Evolutionary conservation across 306 rosid species (phyloP).

Genomic region (Vicia sativa): DNA sequence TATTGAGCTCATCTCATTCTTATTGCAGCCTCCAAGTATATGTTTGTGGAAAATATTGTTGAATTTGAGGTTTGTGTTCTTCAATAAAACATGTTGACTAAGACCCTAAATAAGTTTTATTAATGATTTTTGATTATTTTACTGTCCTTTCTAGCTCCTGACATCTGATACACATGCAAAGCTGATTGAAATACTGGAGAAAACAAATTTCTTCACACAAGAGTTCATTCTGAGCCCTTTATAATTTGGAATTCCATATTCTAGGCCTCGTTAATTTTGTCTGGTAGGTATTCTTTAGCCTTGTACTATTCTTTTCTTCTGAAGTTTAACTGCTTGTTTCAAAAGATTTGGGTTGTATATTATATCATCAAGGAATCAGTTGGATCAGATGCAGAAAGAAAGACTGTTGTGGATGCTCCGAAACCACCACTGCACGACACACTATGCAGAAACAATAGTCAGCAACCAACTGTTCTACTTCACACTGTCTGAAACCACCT

Average conservation of each 20-base stretch:
- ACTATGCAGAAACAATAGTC: too few species aligned
- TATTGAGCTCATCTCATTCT: conserved; percentile 75
- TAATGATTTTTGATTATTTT: conserved; percentile 2
- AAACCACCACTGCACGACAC: too few species aligned
- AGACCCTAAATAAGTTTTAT: conserved; percentile 18
- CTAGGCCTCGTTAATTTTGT: conserved; percentile 96
- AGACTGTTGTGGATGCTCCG: too few species aligned
- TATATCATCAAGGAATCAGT: too few species aligned
- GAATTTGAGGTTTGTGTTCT: conserved; percentile 82
- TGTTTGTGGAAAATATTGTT: conserved; percentile 92
- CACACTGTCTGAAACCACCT: too few species aligned
- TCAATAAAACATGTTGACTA: conserved; percentile 27
- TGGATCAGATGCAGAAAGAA: too few species aligned
- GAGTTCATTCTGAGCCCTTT: conserved; percentile 92
- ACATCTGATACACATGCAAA: conserved; percentile 80
- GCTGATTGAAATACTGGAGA: conserved; percentile 73
- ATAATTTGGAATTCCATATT: conserved; percentile 94
- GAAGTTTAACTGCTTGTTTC: conserved; percentile 8
- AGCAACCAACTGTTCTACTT: too few species aligned
- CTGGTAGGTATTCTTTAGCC: conserved; percentile 61
- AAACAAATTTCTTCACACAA: conserved; percentile 60
- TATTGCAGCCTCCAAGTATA: conserved; percentile 67
- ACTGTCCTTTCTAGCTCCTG: conserved; percentile 48
- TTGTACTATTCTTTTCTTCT: conserved; percentile 12
- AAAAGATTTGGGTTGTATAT: conserved; percentile 22